A percentile compares a stretch with the other conserved stretches of the same genome.
phyloP scores from a whole-genome alignment of 1,284 basidiomycete species.

The Serendipita sp. region DNA sequence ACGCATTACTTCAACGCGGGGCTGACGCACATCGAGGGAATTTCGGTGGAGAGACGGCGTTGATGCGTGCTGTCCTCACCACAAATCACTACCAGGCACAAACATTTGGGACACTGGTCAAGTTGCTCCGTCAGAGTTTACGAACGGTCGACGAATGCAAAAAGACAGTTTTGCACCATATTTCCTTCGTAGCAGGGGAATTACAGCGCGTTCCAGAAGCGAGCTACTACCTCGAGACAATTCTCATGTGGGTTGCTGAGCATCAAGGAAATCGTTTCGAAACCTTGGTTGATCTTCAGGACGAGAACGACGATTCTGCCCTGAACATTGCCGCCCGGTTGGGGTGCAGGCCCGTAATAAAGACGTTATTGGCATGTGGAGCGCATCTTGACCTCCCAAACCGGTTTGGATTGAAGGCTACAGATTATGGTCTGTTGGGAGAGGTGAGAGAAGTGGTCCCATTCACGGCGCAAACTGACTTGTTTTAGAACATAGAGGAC shows the following conservation, averaged over 20 bases:
- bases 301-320: constrained; percentile 93
- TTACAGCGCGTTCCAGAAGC: constrained; percentile 74
- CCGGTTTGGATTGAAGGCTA: constrained; percentile 82
- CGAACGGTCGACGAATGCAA: constrained; percentile 84
- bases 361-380: constrained; percentile 81
- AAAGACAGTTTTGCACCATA: constrained; percentile 88
- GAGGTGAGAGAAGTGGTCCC: constrained; percentile 41
- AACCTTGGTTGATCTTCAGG: constrained; percentile 80
- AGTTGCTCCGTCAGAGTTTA: constrained; percentile 54
- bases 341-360: constrained; percentile 79
- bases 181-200: constrained; percentile 68
- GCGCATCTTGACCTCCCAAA: constrained; percentile 88
- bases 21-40: constrained; percentile 86
- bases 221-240: constrained; percentile 82
- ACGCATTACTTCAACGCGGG: constrained; percentile 54
- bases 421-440: constrained; percentile 86
- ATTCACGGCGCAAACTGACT: not conserved
- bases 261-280: constrained; percentile 59
- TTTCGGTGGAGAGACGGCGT: constrained; percentile 85
- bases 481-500: constrained; percentile 24
- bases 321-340: constrained; percentile 90
- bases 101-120: constrained; percentile 57
- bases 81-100: constrained; percentile 77
- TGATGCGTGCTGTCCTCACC: constrained; percentile 84
- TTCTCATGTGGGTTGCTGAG: constrained; percentile 72